Evolutionary conservation across 1,139 yeast species (phyloP), one percentile per base, ranked within the genome.

Genomic region (Blastobotrys arbuscula): DNA sequence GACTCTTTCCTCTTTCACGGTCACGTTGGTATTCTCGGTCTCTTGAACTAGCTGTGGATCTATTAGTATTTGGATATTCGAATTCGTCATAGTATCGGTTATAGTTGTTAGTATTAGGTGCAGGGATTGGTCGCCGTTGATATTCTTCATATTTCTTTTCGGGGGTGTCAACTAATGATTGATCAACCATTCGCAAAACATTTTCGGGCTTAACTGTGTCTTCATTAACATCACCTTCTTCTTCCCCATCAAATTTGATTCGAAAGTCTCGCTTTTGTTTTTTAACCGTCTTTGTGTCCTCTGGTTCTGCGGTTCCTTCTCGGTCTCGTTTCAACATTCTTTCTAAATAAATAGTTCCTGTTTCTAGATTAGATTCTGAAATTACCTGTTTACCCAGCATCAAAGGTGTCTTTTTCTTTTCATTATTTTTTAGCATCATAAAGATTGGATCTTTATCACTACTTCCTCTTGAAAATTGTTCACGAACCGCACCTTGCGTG

Each of bases 151-250:
- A 33, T 28, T 35, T 42, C 20, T 42, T 35, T n/a, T 49, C 53
- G 41, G 62, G 67, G 0, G 72, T 70, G 41, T 66, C 68, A 8
- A 70, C 67, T 16, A 70, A 55, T 18, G 72, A 66, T 8, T 63
- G 61, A 48, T 70, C 74, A 8, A 70, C 71, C 69, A 70, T 66
- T 45, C 73, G 55, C 49, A 70, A 54, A 23, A 69, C 67, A 28
- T 66, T 63, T 51, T 68, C 70, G 9, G 72, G 65, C 42, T 54
- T 53, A 16, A 65, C 65, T 5, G 62, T 63, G 34, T 63, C 59
- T 16, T 63, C 62, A 40, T 58, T 57, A 23, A 53, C 54, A 36
- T 61, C 65, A 1, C 56, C 56, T 39, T 58, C 64, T 39, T 56
- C 62, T 34, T 59, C 63, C 10, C 62, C 61, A 9, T 56, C 59